These are phyloP conservation scores for Aspergillus amoenus DNA, from an alignment of 2,329 filamentous ascomycete species.

Conservation along the genomic window DNA sequence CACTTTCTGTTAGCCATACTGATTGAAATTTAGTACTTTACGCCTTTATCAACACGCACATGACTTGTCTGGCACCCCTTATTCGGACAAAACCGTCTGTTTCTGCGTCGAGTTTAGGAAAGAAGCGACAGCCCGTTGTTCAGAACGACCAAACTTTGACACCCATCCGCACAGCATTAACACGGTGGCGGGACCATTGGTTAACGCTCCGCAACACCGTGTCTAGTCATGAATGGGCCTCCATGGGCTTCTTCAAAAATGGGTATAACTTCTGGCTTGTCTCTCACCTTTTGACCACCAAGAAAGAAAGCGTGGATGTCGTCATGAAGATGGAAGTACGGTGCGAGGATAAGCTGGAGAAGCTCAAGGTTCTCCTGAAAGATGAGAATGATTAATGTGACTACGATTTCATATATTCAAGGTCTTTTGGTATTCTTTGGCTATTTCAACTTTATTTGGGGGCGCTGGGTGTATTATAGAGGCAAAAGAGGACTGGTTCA, in stretches of 20 bases:
- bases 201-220: constrained; percentile 30
- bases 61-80: constrained; percentile 36
- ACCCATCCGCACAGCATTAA: constrained; percentile 35
- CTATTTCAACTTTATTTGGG: neutral
- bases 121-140: constrained; percentile 11
- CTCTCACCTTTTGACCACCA: constrained; percentile 42
- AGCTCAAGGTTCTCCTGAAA: constrained; percentile 40
- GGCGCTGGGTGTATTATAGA: neutral
- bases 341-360: constrained; percentile 44
- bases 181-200: constrained; percentile 42
- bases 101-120: neutral
- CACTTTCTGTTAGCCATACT: neutral
- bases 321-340: constrained; percentile 46
- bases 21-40: constrained; percentile 33
- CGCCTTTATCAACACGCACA: constrained; percentile 42
- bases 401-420: neutral
- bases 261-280: constrained; percentile 46
- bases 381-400: constrained; percentile 33
- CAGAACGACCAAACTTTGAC: constrained; percentile 32
- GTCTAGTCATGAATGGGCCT: constrained; percentile 37
- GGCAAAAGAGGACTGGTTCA: neutral
- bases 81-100: constrained; percentile 12
- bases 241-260: constrained; percentile 45
- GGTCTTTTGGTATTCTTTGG: neutral
- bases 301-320: constrained; percentile 44